A percentile compares a stretch with the other conserved stretches of the same genome.
These are phyloP conservation scores for Panus rudis DNA, from an alignment of 768 basidiomycete genomes.

Conservation along the genomic window DNA sequence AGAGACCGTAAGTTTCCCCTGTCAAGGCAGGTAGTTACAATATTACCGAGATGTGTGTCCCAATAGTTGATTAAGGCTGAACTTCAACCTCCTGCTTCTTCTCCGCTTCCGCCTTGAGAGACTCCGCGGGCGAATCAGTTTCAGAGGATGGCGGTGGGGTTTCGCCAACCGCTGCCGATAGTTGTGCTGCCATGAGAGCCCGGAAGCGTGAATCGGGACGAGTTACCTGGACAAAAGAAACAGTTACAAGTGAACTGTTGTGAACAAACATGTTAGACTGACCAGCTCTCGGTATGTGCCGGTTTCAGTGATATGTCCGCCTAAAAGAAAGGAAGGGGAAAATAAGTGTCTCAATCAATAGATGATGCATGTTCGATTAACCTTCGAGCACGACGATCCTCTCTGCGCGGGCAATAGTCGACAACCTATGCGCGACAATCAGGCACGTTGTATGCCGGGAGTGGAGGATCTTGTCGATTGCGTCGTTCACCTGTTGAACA, in stretches of 20 bases:
- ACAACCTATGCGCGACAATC: conserved; percentile 84
- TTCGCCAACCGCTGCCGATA: conserved; percentile 40
- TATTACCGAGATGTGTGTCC: too few relatives aligned
- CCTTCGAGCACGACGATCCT: conserved; percentile 87
- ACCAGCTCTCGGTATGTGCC: conserved; percentile 79
- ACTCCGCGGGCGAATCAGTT: background rate
- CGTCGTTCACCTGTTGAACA: conserved; percentile 65
- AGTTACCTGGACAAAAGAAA: conserved; percentile 40
- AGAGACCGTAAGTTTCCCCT: too few relatives aligned
- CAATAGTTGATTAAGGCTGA: too few relatives aligned
- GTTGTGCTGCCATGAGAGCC: conserved; percentile 82
- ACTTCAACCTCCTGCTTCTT: too few relatives aligned
- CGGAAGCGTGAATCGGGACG: conserved; percentile 74
- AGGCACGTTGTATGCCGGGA: conserved; percentile 79
- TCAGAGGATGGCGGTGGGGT: conserved; percentile 1
- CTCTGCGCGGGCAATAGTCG: conserved; percentile 86
- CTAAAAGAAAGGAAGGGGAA: conserved; percentile 24
- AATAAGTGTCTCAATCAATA: background rate
- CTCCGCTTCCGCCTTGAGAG: too few relatives aligned
- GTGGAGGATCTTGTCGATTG: conserved; percentile 80
- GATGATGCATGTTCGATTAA: conserved; percentile 19
- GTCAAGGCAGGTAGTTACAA: too few relatives aligned
- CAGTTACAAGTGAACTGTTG: background rate
- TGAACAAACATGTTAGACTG: conserved; percentile 15
- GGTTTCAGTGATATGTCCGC: conserved; percentile 74